Evolutionary conservation across 1,284 basidiomycete genomes (phyloP).

Genomic region (Ustilago bromivora): DNA sequence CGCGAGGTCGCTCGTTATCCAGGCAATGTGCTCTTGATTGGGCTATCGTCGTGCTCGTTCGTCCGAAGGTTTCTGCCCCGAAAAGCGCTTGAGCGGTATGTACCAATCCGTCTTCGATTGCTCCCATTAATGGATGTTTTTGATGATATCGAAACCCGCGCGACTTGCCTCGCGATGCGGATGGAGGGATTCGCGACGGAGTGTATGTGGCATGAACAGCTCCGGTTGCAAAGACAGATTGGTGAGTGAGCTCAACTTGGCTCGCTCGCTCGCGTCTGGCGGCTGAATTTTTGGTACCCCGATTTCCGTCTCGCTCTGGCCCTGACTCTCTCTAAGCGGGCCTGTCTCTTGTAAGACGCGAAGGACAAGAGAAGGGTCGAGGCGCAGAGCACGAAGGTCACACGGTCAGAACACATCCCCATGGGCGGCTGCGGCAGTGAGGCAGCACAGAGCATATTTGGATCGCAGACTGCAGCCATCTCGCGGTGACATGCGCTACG

Average conservation of each 20-base stretch:
- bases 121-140: no score
- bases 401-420: not conserved
- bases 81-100: not conserved
- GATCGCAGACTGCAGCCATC: constrained; percentile 9
- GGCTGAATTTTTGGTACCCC: constrained; percentile 17
- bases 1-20: not conserved
- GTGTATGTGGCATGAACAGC: not conserved
- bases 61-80: not conserved
- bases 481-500: not conserved
- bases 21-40: not conserved
- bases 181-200: not conserved
- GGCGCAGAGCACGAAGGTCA: constrained; percentile 5
- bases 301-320: constrained; percentile 16
- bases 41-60: not conserved
- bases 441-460: not conserved
- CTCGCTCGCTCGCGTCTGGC: constrained; percentile 11
- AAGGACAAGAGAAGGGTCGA: not conserved
- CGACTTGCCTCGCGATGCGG: no score
- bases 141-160: no score
- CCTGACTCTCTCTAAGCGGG: constrained; percentile 4
- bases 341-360: constrained; percentile 15
- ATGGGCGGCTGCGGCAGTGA: not conserved
- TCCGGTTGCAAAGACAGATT: not conserved
- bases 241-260: not conserved
- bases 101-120: not conserved